phyloP scores from a whole-genome alignment of 129 eudicot genomes.

The Erigeron canadensis region DNA sequence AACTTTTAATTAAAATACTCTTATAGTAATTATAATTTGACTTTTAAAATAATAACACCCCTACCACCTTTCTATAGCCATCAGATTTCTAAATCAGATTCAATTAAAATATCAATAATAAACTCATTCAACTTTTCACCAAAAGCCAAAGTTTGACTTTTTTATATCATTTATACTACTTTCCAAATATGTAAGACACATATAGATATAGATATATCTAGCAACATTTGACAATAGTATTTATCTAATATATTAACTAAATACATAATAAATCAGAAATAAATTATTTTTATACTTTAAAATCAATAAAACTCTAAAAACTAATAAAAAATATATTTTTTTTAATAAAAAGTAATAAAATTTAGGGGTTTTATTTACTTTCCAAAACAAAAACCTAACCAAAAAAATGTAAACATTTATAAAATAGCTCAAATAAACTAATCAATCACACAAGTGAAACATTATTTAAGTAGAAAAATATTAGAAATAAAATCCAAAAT shows the following conservation, averaged over 20 bases:
- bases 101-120: constrained; percentile 23
- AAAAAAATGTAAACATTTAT: not conserved
- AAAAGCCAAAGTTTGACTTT: constrained; percentile 27
- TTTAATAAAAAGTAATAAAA: not conserved
- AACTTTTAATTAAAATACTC: not conserved
- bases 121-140: constrained; percentile 13
- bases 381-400: not conserved
- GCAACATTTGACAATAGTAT: not conserved
- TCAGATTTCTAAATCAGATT: not conserved
- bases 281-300: not conserved
- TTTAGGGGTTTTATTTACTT: constrained; percentile 10
- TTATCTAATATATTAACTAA: not conserved
- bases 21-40: no score
- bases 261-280: no score
- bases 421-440: not conserved
- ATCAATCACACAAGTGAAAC: constrained; percentile 17
- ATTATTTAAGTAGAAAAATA: not conserved
- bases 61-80: constrained; percentile 13
- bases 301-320: not conserved
- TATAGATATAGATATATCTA: not conserved
- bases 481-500: constrained; percentile 23
- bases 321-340: not conserved
- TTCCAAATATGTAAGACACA: constrained; percentile 12
- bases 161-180: constrained; percentile 8
- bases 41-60: constrained; percentile 18